A percentile compares a stretch with the other conserved stretches of the same genome.
Conservation (phyloP, 2,329 filamentous ascomycete species). For the Colletotrichum sidae region DNA sequence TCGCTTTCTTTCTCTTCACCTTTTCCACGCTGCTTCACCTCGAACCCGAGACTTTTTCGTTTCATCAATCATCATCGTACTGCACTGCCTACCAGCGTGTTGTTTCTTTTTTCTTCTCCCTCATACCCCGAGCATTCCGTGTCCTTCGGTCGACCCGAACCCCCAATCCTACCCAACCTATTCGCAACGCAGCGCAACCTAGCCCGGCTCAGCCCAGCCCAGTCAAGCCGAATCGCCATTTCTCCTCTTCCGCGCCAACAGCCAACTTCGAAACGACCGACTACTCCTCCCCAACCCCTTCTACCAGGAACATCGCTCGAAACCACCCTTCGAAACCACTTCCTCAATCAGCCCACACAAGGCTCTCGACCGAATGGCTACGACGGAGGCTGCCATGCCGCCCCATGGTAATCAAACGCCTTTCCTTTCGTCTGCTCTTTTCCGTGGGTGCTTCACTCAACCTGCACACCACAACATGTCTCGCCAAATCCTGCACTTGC, state of each 20-base stretch:
- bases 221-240: not conserved
- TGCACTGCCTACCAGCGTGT: too few relatives aligned
- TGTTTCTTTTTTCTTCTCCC: too few relatives aligned
- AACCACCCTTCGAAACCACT: not conserved
- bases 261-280: conserved; percentile 5
- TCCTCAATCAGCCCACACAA: not conserved
- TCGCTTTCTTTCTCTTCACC: too few relatives aligned
- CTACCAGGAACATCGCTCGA: not conserved
- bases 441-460: not conserved
- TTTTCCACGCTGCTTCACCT: too few relatives aligned
- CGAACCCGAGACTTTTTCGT: too few relatives aligned
- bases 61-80: too few relatives aligned
- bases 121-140: too few relatives aligned
- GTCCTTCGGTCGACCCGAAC: too few relatives aligned
- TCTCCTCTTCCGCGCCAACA: conserved; percentile 10
- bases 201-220: not conserved
- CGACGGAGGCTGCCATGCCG: conserved; percentile 38
- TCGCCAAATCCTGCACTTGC: conserved; percentile 4
- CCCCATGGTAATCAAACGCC: conserved; percentile 38
- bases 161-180: not conserved
- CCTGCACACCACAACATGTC: not conserved
- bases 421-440: not conserved
- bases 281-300: conserved; percentile 7
- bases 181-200: not conserved
- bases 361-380: conserved; percentile 39